Evolutionary conservation across 306 rosid species (phyloP).

Genomic region (Cucumis melo): DNA sequence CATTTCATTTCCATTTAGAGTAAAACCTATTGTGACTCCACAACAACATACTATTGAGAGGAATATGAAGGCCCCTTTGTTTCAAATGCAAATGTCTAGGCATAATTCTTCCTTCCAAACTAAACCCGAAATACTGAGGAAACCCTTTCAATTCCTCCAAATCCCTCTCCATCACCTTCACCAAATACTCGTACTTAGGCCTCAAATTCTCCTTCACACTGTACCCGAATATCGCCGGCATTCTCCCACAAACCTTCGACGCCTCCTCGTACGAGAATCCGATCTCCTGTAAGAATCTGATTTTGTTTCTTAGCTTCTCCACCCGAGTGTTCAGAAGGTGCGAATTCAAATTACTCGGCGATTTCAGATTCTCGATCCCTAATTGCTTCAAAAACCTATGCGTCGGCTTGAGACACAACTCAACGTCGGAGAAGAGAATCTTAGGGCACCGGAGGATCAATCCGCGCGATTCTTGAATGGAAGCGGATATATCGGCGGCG

Average conservation of each 20-base stretch:
- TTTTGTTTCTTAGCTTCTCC: constrained; percentile 36
- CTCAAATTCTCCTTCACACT: constrained; percentile 41
- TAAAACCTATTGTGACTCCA: constrained; percentile 63
- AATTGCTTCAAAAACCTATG: constrained; percentile 33
- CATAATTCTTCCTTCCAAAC: constrained; percentile 45
- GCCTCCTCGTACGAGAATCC: constrained; percentile 52
- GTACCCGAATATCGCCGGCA: constrained; percentile 76
- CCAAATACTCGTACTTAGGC: constrained; percentile 51
- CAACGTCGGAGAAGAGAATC: constrained; percentile 48
- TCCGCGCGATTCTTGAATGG: constrained; percentile 19
- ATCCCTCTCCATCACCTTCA: constrained; percentile 52
- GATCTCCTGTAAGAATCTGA: constrained; percentile 29
- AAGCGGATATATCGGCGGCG: constrained; percentile 27
- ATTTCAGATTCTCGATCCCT: constrained; percentile 27
- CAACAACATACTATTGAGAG: constrained; percentile 51
- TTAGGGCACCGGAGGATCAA: constrained; percentile 60
- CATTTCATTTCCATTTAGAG: constrained; percentile 25
- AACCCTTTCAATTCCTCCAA: constrained; percentile 54
- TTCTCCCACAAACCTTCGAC: constrained; percentile 18
- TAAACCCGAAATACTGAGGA: constrained; percentile 73
- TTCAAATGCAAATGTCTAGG: constrained; percentile 70
- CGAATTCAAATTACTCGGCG: constrained; percentile 38
- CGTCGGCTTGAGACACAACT: constrained; percentile 60
- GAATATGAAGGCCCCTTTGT: constrained; percentile 36
- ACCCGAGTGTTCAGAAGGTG: constrained; percentile 61